Evolutionary conservation across 768 basidiomycete species (phyloP), one percentile per base, ranked within the genome.

Genomic region (Austroboletus festivus): DNA sequence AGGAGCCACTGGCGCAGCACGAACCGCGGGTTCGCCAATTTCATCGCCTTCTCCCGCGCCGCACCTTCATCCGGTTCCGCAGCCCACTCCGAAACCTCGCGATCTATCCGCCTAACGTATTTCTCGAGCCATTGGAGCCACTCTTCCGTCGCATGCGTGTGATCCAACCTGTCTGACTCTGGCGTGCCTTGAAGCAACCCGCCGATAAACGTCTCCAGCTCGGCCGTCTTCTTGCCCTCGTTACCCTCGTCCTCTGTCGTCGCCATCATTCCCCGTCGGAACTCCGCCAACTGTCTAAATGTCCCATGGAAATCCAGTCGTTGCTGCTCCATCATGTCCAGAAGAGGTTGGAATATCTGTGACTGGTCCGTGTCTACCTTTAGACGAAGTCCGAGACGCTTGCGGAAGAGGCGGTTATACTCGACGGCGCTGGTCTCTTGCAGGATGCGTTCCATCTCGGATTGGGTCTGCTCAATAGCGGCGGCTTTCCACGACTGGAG

Each of bases 1-100:
- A 99, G 74, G 9, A 98, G 71, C 96, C 96, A 98, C 68, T 98
- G 96, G 51, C 96, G 74, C 50, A 98, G 68, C 28, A 95, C 83
- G 68, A 99, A 98, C 30, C 93, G 75, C 16, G 96, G 96, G 63
- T 99, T 99, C 23, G 75, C 81, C 20, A 53, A 64, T 52, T 72
- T 76, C 71, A 80, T 78, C 30, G 74, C 81, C 13, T 60, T 66
- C 49, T 73, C 67, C 44, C 85, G 70, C 51, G 75, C 76, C 1
- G 52, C 68, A 41, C 81, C 78, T 30, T 73, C 60, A 35, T 76
- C 73, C 21, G 35, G 47, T 16, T 57, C 63, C 20, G n/a, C 57
- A 46, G 30, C 53, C 80, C 82, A 81, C 49, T 80, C 73, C 0
- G 56, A 69, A 2, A 50, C 52, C 59, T 86, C 85, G 21, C 66